Percentiles rank a stretch among this genome's conserved stretches.
Conservation (phyloP, 257 asterid genomes). For the Plectranthus barbatus region DNA sequence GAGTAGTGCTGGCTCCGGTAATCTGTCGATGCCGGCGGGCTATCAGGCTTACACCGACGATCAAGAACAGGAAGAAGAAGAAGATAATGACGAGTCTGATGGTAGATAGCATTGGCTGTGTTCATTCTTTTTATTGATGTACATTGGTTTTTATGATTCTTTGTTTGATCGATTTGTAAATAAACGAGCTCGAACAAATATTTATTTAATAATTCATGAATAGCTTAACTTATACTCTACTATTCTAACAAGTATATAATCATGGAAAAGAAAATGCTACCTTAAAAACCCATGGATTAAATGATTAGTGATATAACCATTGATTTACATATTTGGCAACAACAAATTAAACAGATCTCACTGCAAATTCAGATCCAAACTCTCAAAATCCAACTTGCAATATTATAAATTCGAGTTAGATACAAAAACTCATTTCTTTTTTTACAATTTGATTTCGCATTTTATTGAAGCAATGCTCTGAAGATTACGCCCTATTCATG, state of each 20-base stretch:
- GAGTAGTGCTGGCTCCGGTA: slow-evolving; percentile 60
- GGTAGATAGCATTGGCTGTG: slow-evolving; percentile 13
- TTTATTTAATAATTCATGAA: too few relatives aligned
- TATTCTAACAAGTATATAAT: too few relatives aligned
- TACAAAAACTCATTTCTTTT: neutral
- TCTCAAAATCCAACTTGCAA: neutral
- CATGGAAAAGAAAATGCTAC: too few relatives aligned
- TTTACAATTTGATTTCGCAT: neutral
- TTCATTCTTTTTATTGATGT: slow-evolving; percentile 13
- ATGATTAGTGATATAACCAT: too few relatives aligned
- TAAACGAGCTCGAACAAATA: too few relatives aligned
- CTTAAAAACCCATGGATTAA: neutral
- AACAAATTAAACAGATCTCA: neutral
- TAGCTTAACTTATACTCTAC: too few relatives aligned
- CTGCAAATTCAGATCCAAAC: neutral
- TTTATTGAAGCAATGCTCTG: neutral
- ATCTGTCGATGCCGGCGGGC: slow-evolving; percentile 52
- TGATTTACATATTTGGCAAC: neutral
- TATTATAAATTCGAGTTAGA: neutral
- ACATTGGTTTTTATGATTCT: too few relatives aligned
- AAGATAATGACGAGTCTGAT: neutral
- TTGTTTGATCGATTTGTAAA: too few relatives aligned
- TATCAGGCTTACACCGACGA: slow-evolving; percentile 41
- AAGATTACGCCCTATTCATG: neutral
- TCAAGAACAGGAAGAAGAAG: slow-evolving; percentile 21